Percentiles rank a stretch among this genome's conserved stretches.
Evolutionary conservation across 2,329 filamentous ascomycete species (phyloP).

Genomic region (Neonectria punicea): DNA sequence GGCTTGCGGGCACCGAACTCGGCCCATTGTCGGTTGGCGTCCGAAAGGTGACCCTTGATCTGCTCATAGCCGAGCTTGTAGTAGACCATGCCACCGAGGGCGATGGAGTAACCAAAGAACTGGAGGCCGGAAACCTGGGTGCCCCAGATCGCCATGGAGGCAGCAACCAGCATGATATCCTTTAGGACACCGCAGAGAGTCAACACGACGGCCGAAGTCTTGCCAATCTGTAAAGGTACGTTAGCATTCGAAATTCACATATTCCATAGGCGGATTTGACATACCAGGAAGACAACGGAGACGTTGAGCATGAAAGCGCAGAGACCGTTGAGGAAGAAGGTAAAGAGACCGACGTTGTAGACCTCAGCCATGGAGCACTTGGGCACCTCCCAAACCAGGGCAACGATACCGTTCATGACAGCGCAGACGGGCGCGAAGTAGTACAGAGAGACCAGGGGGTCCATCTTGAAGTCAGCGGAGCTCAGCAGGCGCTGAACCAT

Average conservation of each 20-base stretch:
- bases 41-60: constrained; percentile 80
- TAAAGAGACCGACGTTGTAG: constrained; percentile 76
- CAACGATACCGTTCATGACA: constrained; percentile 80
- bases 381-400: constrained; percentile 79
- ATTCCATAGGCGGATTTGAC: constrained; percentile 42
- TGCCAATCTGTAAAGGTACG: constrained; percentile 76
- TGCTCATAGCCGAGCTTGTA: constrained; percentile 89
- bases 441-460: constrained; percentile 87
- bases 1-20: constrained; percentile 85
- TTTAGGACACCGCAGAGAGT: constrained; percentile 90
- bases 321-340: constrained; percentile 79
- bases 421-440: constrained; percentile 90
- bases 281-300: constrained; percentile 86
- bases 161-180: constrained; percentile 83
- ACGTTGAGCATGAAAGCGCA: constrained; percentile 86
- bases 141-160: constrained; percentile 84
- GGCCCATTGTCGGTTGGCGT: constrained; percentile 81
- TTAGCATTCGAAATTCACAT: constrained; percentile 37
- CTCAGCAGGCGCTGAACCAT: constrained; percentile 86
- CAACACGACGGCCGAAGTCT: constrained; percentile 86
- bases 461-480: constrained; percentile 91
- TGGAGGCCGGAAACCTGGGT: constrained; percentile 79
- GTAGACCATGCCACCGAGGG: constrained; percentile 79
- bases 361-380: constrained; percentile 75
- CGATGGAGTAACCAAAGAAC: constrained; percentile 86